Evolutionary conservation across 2,329 filamentous ascomycete species (phyloP).

Genomic region (Aspergillus aculeatinus): DNA sequence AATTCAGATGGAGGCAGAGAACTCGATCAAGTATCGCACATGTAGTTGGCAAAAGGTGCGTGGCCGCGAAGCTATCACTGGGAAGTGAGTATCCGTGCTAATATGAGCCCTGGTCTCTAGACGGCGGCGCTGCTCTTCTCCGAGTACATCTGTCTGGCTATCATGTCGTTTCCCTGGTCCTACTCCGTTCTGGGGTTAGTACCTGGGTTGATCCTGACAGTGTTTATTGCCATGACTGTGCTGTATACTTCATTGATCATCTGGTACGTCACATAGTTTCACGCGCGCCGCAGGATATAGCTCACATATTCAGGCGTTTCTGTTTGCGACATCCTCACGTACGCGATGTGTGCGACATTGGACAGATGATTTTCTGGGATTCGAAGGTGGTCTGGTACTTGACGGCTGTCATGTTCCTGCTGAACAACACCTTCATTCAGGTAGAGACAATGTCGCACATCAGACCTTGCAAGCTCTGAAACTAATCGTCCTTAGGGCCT

Average conservation of each 20-base stretch:
- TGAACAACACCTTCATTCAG: slow-evolving; percentile 93
- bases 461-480: background rate
- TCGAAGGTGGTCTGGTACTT: slow-evolving; percentile 68
- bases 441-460: slow-evolving; percentile 36
- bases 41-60: slow-evolving; percentile 87
- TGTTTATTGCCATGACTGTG: slow-evolving; percentile 73
- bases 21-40: slow-evolving; percentile 85
- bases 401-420: slow-evolving; percentile 80
- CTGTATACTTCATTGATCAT: slow-evolving; percentile 75
- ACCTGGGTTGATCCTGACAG: slow-evolving; percentile 79
- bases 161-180: slow-evolving; percentile 95
- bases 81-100: background rate
- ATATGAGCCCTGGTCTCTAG: slow-evolving; percentile 41
- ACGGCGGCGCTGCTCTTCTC: slow-evolving; percentile 88
- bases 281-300: background rate
- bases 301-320: slow-evolving; percentile 67
- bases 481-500: slow-evolving; percentile 54
- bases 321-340: slow-evolving; percentile 88
- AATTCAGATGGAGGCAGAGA: slow-evolving; percentile 71
- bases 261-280: slow-evolving; percentile 47
- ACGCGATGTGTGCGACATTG: slow-evolving; percentile 89
- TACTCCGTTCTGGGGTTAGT: slow-evolving; percentile 86
- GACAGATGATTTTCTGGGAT: slow-evolving; percentile 91
- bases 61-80: background rate
- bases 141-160: slow-evolving; percentile 89